A percentile compares a stretch with the other conserved stretches of the same genome.
These are phyloP conservation scores for Termitomyces sp. DNA, from an alignment of 768 basidiomycete genomes.

Conservation along the genomic window DNA sequence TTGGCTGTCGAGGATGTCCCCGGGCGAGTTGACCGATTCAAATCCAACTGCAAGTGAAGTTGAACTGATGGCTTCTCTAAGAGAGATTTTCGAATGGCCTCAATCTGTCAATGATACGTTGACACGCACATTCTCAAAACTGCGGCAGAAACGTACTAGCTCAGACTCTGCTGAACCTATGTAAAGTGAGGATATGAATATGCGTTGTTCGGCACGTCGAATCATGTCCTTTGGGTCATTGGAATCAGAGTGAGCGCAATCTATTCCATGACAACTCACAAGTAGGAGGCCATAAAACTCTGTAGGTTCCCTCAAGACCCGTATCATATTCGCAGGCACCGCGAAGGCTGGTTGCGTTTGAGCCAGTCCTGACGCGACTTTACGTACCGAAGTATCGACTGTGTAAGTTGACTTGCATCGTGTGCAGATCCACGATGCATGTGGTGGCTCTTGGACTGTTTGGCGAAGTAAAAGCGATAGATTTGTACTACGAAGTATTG, in stretches of 20 bases:
- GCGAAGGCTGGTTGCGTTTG: slow-evolving; percentile 46
- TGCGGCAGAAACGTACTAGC: slow-evolving; percentile 51
- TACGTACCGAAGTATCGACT: slow-evolving; percentile 32
- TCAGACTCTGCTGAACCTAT: slow-evolving; percentile 76
- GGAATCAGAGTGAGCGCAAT: not conserved
- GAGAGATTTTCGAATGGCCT: slow-evolving; percentile 60
- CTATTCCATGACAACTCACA: slow-evolving; percentile 28
- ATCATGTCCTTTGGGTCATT: slow-evolving; percentile 60
- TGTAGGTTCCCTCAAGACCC: slow-evolving; percentile 51
- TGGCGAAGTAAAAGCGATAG: not conserved
- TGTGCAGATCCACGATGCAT: not conserved
- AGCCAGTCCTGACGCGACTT: slow-evolving; percentile 31
- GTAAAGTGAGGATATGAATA: slow-evolving; percentile 90
- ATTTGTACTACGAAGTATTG: not conserved
- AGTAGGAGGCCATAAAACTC: slow-evolving; percentile 55
- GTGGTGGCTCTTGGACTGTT: not conserved
- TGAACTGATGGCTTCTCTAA: slow-evolving; percentile 54
- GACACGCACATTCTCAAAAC: not conserved
- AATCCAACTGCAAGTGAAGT: slow-evolving; percentile 74
- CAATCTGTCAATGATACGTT: slow-evolving; percentile 49
- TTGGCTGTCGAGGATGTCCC: slow-evolving; percentile 65
- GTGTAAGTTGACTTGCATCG: slow-evolving; percentile 22
- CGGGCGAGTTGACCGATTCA: slow-evolving; percentile 74
- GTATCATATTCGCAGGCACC: slow-evolving; percentile 42
- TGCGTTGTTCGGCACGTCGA: slow-evolving; percentile 65